phyloP scores from a whole-genome alignment of 768 basidiomycete genomes.

The Kwoniella botswanensis region DNA sequence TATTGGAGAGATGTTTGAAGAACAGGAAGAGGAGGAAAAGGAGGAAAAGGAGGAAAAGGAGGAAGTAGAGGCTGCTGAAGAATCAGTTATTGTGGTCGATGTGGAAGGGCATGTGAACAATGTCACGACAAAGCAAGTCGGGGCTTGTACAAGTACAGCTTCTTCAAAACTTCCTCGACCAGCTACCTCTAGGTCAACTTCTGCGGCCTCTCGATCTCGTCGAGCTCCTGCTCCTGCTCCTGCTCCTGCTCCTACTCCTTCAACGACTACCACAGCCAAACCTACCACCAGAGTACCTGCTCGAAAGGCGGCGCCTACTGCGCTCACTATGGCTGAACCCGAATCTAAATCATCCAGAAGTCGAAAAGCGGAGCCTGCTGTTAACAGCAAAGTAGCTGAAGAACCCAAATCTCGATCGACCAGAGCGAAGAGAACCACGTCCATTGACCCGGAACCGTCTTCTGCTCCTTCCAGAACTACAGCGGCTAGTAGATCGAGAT shows the following conservation, averaged over 20 bases:
- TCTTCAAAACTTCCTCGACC: slow-evolving; percentile 2
- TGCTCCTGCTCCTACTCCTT: neutral
- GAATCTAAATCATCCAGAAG: neutral
- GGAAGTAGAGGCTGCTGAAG: slow-evolving; percentile 11
- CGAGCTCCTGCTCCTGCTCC: slow-evolving; percentile 4
- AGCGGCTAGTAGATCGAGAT: slow-evolving; percentile 10
- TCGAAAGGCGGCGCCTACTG: neutral
- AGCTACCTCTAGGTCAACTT: neutral
- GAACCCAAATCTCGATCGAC: slow-evolving; percentile 8
- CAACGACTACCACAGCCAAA: neutral
- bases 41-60: slow-evolving; percentile 9
- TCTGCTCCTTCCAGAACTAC: slow-evolving; percentile 1
- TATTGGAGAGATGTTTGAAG: slow-evolving; percentile 32
- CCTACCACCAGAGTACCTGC: slow-evolving; percentile 6
- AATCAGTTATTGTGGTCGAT: slow-evolving; percentile 4
- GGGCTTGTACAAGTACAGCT: neutral
- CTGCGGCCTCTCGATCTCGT: slow-evolving; percentile 7
- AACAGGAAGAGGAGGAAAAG: slow-evolving; percentile 18
- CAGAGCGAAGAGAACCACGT: slow-evolving; percentile 6
- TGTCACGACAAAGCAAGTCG: neutral
- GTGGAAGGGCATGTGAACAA: neutral
- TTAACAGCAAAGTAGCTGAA: neutral
- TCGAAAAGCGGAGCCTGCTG: neutral
- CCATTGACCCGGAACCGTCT: neutral
- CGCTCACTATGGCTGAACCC: neutral